A percentile compares a stretch with the other conserved stretches of the same genome.
Conservation (phyloP, 1,284 basidiomycete species). For the Coniophora puteana region DNA sequence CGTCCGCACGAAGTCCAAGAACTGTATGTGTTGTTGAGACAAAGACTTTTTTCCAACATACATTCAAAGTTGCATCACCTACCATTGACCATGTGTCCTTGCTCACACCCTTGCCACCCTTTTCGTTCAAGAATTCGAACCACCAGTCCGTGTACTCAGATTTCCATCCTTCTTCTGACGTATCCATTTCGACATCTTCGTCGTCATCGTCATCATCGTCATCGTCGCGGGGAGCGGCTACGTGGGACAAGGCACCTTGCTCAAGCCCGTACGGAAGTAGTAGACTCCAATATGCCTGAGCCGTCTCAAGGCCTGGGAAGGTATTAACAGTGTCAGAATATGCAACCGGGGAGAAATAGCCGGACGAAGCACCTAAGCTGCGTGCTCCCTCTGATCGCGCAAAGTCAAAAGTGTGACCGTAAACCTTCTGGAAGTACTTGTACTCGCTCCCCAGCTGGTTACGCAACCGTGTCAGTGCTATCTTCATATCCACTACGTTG, state of each 20-base stretch:
- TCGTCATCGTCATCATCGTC: constrained; percentile 44
- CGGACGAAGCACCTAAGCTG: constrained; percentile 52
- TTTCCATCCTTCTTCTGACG: constrained; percentile 57
- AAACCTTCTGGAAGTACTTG: constrained; percentile 83
- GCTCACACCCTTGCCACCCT: constrained; percentile 79
- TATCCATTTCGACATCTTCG: constrained; percentile 28
- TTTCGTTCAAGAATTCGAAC: constrained; percentile 77
- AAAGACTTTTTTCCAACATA: constrained; percentile 2
- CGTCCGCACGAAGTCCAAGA: constrained; percentile 77
- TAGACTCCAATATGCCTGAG: constrained; percentile 82
- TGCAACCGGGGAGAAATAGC: not conserved
- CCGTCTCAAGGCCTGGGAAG: constrained; percentile 61
- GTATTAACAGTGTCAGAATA: constrained; percentile 10
- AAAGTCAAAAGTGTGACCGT: constrained; percentile 88
- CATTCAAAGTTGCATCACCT: constrained; percentile 17
- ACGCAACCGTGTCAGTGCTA: constrained; percentile 54
- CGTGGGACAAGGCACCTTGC: constrained; percentile 63
- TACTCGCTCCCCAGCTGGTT: constrained; percentile 65
- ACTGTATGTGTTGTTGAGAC: constrained; percentile 39
- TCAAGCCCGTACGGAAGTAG: constrained; percentile 78
- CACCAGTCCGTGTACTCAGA: constrained; percentile 72
- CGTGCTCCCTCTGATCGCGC: constrained; percentile 75
- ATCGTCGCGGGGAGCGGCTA: constrained; percentile 28
- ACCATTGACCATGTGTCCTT: constrained; percentile 96
- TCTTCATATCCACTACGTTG: constrained; percentile 65